Percentiles rank a stretch among this genome's conserved stretches.
phyloP scores from a whole-genome alignment of 805 yeast genomes.

The Candida suzukii region DNA sequence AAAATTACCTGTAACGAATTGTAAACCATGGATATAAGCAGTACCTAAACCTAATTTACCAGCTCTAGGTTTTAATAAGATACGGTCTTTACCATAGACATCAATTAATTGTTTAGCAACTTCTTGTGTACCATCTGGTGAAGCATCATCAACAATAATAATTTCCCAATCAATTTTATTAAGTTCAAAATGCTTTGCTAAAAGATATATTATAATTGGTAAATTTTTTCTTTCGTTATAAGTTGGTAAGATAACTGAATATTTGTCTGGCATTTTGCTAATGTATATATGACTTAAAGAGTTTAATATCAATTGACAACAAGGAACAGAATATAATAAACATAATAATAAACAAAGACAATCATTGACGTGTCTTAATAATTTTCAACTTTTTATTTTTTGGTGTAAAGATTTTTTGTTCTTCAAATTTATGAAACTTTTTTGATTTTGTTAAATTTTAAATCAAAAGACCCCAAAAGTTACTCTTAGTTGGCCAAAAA shows the following conservation, averaged over 20 bases:
- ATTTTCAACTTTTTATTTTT: too few species aligned
- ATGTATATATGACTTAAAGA: background rate
- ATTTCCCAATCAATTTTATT: constrained; percentile 65
- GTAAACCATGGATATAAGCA: constrained; percentile 72
- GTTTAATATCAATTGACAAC: too few species aligned
- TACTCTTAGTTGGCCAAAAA: too few species aligned
- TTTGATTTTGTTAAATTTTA: too few species aligned
- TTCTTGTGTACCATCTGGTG: constrained; percentile 79
- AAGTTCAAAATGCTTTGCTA: constrained; percentile 58
- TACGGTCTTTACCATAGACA: constrained; percentile 52
- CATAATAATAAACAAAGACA: too few species aligned
- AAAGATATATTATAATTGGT: constrained; percentile 63
- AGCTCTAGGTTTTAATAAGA: constrained; percentile 62
- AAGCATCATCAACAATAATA: constrained; percentile 68
- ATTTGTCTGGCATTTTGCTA: constrained; percentile 38
- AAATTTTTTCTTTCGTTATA: constrained; percentile 65
- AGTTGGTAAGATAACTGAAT: constrained; percentile 71
- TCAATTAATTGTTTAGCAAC: constrained; percentile 54
- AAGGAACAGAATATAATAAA: too few species aligned
- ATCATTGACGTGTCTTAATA: too few species aligned
- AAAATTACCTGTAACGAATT: constrained; percentile 64
- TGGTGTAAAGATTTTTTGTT: too few species aligned
- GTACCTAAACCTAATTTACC: constrained; percentile 78
- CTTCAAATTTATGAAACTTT: too few species aligned
- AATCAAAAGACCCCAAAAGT: too few species aligned